A percentile compares a stretch with the other conserved stretches of the same genome.
Conservation (phyloP, 2,329 filamentous ascomycete genomes). For the Boeremia exigua region DNA sequence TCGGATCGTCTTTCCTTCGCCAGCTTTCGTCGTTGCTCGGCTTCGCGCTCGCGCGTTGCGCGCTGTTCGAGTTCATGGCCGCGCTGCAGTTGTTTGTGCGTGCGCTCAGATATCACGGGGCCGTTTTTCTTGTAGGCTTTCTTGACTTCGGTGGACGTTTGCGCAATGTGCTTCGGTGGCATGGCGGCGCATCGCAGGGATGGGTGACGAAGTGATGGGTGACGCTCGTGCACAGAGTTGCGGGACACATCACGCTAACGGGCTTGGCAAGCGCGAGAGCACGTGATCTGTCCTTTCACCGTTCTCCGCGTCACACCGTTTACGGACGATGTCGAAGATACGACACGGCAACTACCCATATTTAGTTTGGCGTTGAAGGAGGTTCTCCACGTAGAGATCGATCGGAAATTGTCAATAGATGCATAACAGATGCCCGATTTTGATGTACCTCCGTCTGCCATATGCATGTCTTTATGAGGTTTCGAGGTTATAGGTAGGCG, state of each 20-base stretch:
- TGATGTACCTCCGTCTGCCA: too few relatives aligned
- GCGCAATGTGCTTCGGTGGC: conserved; percentile 37
- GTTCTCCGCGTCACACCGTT: too few relatives aligned
- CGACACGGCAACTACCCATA: too few relatives aligned
- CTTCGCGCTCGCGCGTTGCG: conserved; percentile 41
- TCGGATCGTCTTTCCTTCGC: conserved; percentile 42
- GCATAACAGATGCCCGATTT: too few relatives aligned
- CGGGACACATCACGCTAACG: background rate
- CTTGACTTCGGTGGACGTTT: conserved; percentile 46
- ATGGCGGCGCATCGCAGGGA: conserved; percentile 22
- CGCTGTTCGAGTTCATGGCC: conserved; percentile 40
- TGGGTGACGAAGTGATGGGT: background rate
- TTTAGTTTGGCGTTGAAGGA: too few relatives aligned
- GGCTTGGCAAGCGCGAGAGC: conserved; percentile 7
- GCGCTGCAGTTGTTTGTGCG: conserved; percentile 42
- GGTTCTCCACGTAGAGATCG: too few relatives aligned
- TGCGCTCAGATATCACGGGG: conserved; percentile 29
- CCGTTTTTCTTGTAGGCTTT: conserved; percentile 42
- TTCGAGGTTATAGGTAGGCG: too few relatives aligned
- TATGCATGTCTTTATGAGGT: too few relatives aligned
- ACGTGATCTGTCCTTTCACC: background rate
- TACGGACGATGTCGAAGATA: too few relatives aligned
- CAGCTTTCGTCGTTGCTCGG: conserved; percentile 36
- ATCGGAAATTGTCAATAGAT: too few relatives aligned
- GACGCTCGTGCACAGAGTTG: background rate